Percentiles rank a stretch among this genome's conserved stretches.
Evolutionary conservation across 495 filamentous ascomycete species (phyloP).

Genomic region (Hypoxylon lienhwacheense): DNA sequence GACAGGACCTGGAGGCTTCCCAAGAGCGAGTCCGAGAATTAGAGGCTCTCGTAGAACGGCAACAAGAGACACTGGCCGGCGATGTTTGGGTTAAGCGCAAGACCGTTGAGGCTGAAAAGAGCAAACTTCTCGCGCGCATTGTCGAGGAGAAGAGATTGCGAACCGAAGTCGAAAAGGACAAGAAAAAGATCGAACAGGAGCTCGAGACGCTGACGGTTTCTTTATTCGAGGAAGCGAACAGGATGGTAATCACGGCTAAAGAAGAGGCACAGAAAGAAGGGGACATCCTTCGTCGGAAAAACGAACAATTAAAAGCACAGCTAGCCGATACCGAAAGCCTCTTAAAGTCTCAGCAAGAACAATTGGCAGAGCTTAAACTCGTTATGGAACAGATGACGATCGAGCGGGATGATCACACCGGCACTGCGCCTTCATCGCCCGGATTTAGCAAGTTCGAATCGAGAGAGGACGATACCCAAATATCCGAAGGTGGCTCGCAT

Average conservation of each 20-base stretch:
- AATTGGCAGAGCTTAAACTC: conserved; percentile 84
- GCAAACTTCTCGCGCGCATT: conserved; percentile 40
- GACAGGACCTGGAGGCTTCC: conserved; percentile 80
- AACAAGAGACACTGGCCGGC: conserved; percentile 64
- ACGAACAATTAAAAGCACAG: conserved; percentile 76
- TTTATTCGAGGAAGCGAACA: conserved; percentile 92
- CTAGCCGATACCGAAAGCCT: conserved; percentile 84
- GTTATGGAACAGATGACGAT: conserved; percentile 87
- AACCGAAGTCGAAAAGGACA: conserved; percentile 68
- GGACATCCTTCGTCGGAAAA: conserved; percentile 73
- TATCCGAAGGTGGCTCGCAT: conserved; percentile 45
- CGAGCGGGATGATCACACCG: conserved; percentile 71
- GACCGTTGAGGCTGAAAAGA: conserved; percentile 48
- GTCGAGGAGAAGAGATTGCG: conserved; percentile 70
- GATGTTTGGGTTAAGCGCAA: conserved; percentile 67
- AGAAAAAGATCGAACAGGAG: conserved; percentile 72
- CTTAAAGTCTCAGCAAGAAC: conserved; percentile 86
- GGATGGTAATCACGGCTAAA: conserved; percentile 87
- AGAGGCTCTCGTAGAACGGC: conserved; percentile 56
- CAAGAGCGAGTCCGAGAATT: conserved; percentile 67
- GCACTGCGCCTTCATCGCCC: conserved; percentile 69
- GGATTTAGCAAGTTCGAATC: conserved; percentile 52
- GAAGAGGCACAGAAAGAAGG: conserved; percentile 66
- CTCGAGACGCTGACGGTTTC: conserved; percentile 86
- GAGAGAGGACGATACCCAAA: conserved; percentile 39